Evolutionary conservation across 148 eudicot genomes (phyloP).

Genomic region (Rhododendron ovatum): DNA sequence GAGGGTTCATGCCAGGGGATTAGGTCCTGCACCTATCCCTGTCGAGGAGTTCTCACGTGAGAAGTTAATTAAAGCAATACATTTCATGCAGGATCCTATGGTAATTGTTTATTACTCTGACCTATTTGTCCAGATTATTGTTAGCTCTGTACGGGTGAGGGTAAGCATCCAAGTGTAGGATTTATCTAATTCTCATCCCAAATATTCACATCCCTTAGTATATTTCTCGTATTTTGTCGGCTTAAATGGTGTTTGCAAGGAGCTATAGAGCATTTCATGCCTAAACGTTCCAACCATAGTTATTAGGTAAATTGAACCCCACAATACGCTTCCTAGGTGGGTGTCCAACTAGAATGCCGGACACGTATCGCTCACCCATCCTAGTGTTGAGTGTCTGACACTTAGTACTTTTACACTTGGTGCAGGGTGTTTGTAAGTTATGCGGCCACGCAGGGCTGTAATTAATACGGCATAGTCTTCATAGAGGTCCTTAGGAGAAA

Average conservation of each 20-base stretch:
- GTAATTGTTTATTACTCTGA: slow-evolving; percentile 25
- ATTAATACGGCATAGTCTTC: background rate
- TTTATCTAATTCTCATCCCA: background rate
- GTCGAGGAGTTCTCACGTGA: slow-evolving; percentile 62
- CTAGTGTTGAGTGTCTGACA: background rate
- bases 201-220: background rate
- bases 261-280: background rate
- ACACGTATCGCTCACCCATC: background rate
- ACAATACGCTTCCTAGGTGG: background rate
- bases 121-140: background rate
- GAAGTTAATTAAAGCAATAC: slow-evolving; percentile 58
- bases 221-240: background rate
- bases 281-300: background rate
- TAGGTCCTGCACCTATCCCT: slow-evolving; percentile 85
- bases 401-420: background rate
- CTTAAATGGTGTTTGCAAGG: background rate
- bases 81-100: slow-evolving; percentile 64
- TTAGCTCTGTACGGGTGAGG: background rate
- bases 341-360: background rate
- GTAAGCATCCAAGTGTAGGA: background rate
- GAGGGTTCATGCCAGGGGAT: slow-evolving; percentile 68
- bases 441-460: background rate
- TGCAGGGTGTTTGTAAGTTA: background rate
- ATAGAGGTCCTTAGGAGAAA: background rate
- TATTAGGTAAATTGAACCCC: background rate